A percentile compares a stretch with the other conserved stretches of the same genome.
Evolutionary conservation across 352 stramenopile genomes (phyloP).

Genomic region (Pythium periplocum): DNA sequence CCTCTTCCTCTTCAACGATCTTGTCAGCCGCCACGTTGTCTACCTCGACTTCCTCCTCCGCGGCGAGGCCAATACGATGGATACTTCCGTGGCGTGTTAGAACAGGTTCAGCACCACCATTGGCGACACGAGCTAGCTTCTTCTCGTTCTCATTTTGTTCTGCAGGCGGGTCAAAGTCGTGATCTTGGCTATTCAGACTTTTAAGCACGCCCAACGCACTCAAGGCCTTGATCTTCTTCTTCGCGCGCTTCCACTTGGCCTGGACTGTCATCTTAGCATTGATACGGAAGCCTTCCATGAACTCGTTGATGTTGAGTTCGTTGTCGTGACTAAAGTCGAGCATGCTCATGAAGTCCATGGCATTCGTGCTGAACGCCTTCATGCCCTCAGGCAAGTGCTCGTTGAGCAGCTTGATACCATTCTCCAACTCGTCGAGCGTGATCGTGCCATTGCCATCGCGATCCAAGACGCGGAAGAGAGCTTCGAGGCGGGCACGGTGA

Average conservation of each 20-base stretch:
- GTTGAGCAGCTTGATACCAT: constrained; percentile 76
- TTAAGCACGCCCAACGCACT: constrained; percentile 65
- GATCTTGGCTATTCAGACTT: constrained; percentile 26
- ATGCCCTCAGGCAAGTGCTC: constrained; percentile 60
- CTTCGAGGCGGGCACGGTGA: constrained; percentile 72
- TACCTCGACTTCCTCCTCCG: constrained; percentile 13
- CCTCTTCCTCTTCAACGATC: constrained; percentile 21
- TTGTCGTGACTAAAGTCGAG: constrained; percentile 84
- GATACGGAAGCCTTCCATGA: constrained; percentile 86
- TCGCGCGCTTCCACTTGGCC: constrained; percentile 81
- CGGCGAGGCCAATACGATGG: constrained; percentile 39
- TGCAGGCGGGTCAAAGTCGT: constrained; percentile 3
- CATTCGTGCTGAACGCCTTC: constrained; percentile 66
- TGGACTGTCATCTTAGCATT: constrained; percentile 82
- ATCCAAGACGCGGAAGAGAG: constrained; percentile 79
- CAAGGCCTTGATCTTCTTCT: constrained; percentile 86
- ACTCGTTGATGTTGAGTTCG: constrained; percentile 89
- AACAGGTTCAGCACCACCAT: constrained; percentile 28
- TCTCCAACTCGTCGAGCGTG: constrained; percentile 76
- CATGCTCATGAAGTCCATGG: constrained; percentile 79
- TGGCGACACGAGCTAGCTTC: constrained; percentile 26
- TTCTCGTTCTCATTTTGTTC: constrained; percentile 15
- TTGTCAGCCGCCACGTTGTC: constrained; percentile 19
- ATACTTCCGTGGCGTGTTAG: constrained; percentile 67
- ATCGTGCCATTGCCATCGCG: constrained; percentile 80